Percentiles rank a stretch among this genome's conserved stretches.
phyloP scores from a whole-genome alignment of 768 basidiomycete genomes.

The Mrakia blollopis region DNA sequence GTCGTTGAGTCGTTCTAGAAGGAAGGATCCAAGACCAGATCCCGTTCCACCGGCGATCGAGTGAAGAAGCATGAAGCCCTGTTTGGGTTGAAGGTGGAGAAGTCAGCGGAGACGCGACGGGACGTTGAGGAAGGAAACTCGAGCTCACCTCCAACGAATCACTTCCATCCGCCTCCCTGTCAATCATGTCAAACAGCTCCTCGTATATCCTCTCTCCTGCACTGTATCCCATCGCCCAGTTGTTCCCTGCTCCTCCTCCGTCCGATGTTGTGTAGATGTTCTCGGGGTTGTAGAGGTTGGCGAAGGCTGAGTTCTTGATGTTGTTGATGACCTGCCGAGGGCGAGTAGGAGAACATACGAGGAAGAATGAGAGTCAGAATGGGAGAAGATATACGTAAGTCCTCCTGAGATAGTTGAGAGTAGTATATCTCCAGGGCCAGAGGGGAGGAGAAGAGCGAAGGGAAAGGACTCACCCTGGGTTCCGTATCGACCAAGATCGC shows the following conservation, averaged over 20 bases:
- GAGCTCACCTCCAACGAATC: slow-evolving; percentile 81
- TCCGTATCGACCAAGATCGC: slow-evolving; percentile 95
- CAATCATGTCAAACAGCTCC: slow-evolving; percentile 98
- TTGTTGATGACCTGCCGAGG: slow-evolving; percentile 86
- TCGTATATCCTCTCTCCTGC: slow-evolving; percentile 88
- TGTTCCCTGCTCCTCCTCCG: slow-evolving; percentile 98
- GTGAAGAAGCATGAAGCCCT: slow-evolving; percentile 99
- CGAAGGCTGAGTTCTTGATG: slow-evolving; percentile 81
- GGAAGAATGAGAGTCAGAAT: no score
- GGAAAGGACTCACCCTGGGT: slow-evolving; percentile 64
- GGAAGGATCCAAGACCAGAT: slow-evolving; percentile 95
- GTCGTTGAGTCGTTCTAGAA: slow-evolving; percentile 92
- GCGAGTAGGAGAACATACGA: no score
- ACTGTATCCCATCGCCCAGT: slow-evolving; percentile 93
- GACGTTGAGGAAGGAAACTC: neutral
- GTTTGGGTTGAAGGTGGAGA: neutral
- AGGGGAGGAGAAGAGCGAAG: neutral
- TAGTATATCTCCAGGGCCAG: neutral
- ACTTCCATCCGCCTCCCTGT: slow-evolving; percentile 94
- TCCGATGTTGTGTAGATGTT: slow-evolving; percentile 95
- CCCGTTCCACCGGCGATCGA: slow-evolving; percentile 99
- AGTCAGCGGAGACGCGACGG: neutral
- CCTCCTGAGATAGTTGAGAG: no score
- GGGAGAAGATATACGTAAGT: no score
- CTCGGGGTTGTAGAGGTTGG: slow-evolving; percentile 89